These are phyloP conservation scores for Tolypocladium amazonense DNA, from an alignment of 2,329 filamentous ascomycete genomes.

Conservation along the genomic window DNA sequence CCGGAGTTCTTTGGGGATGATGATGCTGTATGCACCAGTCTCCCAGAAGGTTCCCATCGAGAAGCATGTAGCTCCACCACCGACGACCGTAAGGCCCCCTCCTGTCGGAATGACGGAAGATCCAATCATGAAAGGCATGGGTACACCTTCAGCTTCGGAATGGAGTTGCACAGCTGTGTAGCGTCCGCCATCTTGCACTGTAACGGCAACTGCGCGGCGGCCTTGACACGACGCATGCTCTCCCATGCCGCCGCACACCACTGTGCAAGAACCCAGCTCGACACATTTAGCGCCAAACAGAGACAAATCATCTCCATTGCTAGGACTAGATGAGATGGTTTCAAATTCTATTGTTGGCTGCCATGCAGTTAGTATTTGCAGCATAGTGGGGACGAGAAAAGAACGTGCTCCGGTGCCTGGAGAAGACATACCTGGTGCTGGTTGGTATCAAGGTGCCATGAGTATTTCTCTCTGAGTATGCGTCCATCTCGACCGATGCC, in stretches of 20 bases:
- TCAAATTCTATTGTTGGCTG: constrained; percentile 18
- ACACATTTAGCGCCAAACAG: constrained; percentile 21
- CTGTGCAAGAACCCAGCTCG: constrained; percentile 8
- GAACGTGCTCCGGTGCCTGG: neutral
- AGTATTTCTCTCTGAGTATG: constrained; percentile 51
- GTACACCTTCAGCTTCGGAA: neutral
- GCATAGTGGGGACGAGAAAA: neutral
- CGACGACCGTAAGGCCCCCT: constrained; percentile 50
- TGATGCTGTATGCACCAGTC: constrained; percentile 39
- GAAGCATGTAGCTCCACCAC: constrained; percentile 81
- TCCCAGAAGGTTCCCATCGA: constrained; percentile 87
- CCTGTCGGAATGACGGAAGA: constrained; percentile 42
- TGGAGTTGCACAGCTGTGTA: constrained; percentile 3
- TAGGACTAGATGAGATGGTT: neutral
- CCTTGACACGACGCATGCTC: constrained; percentile 15
- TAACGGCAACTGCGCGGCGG: constrained; percentile 14
- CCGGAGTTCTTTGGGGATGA: neutral
- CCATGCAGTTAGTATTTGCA: neutral
- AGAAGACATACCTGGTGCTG: constrained; percentile 22
- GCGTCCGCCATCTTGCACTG: constrained; percentile 23
- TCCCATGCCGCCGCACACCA: constrained; percentile 23
- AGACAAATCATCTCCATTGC: constrained; percentile 9
- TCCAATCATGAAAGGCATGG: constrained; percentile 58
- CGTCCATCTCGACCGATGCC: constrained; percentile 58
- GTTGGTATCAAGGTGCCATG: constrained; percentile 47